Evolutionary conservation across 148 eudicot species (phyloP).

Genomic region (Rhododendron kiyosumense): DNA sequence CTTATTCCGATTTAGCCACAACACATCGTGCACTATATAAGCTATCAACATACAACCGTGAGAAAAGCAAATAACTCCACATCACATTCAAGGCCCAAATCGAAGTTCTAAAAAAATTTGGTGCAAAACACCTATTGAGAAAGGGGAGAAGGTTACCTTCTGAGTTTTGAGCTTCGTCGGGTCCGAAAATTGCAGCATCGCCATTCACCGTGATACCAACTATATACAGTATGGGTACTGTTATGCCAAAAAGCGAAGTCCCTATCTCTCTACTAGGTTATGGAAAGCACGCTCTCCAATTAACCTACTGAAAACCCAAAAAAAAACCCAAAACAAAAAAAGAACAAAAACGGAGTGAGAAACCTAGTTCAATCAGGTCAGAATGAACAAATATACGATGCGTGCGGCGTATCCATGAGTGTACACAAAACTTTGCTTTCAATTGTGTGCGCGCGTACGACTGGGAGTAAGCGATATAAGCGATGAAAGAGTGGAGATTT

Average conservation of each 20-base stretch:
- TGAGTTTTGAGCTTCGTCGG: slow-evolving; percentile 19
- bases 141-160: slow-evolving; percentile 19
- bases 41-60: too few relatives aligned
- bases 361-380: background rate
- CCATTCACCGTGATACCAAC: background rate
- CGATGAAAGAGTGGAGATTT: background rate
- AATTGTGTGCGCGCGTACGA: background rate
- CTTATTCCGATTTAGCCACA: too few relatives aligned
- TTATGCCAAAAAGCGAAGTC: background rate
- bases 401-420: background rate
- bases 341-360: background rate
- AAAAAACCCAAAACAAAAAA: background rate
- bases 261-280: background rate
- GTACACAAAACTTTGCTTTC: background rate
- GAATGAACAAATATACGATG: background rate
- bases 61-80: too few relatives aligned
- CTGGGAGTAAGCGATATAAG: background rate
- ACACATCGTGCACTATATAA: too few relatives aligned
- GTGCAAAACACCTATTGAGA: background rate
- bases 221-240: background rate
- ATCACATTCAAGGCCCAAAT: too few relatives aligned
- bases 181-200: slow-evolving; percentile 7
- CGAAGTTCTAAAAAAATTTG: too few relatives aligned
- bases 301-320: background rate
- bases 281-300: background rate